These are phyloP conservation scores for Coccinonectria pachysandricola DNA, from an alignment of 2,329 filamentous ascomycete genomes.

Conservation along the genomic window DNA sequence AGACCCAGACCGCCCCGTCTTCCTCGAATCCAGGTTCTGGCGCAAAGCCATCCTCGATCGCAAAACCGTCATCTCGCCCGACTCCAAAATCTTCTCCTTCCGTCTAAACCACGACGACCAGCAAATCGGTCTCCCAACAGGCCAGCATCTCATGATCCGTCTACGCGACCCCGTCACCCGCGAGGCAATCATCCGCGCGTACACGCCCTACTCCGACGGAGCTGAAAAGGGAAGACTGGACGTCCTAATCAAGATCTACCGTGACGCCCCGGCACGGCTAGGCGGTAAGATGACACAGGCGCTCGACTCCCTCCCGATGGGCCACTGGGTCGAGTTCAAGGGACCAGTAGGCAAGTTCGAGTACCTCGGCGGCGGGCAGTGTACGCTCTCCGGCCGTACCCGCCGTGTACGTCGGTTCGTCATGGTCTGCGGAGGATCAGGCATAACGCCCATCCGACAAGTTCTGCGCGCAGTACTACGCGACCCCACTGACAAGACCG, in stretches of 20 bases:
- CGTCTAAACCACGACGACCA: conserved; percentile 63
- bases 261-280: conserved; percentile 40
- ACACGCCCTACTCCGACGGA: conserved; percentile 69
- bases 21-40: conserved; percentile 66
- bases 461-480: conserved; percentile 57
- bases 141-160: conserved; percentile 80
- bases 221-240: conserved; percentile 54
- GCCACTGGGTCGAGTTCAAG: conserved; percentile 72
- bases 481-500: conserved; percentile 52
- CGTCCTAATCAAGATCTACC: conserved; percentile 77
- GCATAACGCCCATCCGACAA: conserved; percentile 86
- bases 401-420: conserved; percentile 56
- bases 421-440: conserved; percentile 85
- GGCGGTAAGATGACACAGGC: conserved; percentile 78
- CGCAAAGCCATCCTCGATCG: conserved; percentile 57
- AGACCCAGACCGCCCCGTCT: conserved; percentile 42
- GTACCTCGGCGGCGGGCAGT: conserved; percentile 59
- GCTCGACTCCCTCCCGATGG: conserved; percentile 61
- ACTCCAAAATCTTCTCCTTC: conserved; percentile 76
- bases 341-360: conserved; percentile 80
- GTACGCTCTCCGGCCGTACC: conserved; percentile 46
- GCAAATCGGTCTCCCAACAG: conserved; percentile 64
- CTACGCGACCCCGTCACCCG: conserved; percentile 59
- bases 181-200: conserved; percentile 72
- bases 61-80: conserved; percentile 62